Evolutionary conservation across 768 basidiomycete genomes (phyloP).

Genomic region (Serendipita vermifera): DNA sequence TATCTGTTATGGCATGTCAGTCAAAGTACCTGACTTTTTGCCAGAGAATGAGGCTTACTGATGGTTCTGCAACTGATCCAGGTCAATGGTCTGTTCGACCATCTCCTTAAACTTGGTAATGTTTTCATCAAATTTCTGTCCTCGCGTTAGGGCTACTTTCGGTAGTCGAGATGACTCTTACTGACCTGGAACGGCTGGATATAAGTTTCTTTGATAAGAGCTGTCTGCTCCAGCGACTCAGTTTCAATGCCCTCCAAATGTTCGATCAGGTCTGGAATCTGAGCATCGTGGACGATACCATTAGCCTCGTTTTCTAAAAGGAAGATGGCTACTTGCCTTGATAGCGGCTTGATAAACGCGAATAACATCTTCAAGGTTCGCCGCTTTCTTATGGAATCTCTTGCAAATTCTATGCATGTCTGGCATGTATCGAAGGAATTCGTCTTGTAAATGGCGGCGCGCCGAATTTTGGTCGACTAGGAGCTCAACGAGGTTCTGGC

Average conservation of each 20-base stretch:
- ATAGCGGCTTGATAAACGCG: constrained; percentile 87
- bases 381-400: constrained; percentile 71
- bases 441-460: constrained; percentile 64
- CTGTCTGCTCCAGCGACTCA: constrained; percentile 30
- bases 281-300: neutral
- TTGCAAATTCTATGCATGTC: constrained; percentile 88
- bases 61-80: constrained; percentile 46
- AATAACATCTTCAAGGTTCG: constrained; percentile 87
- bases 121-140: constrained; percentile 47
- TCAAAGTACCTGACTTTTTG: neutral
- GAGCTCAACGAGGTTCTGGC: constrained; percentile 77
- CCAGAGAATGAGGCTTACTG: neutral
- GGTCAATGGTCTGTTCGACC: constrained; percentile 92
- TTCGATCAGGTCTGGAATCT: constrained; percentile 68
- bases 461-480: constrained; percentile 69
- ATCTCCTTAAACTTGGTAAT: constrained; percentile 78
- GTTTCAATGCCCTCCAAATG: constrained; percentile 40
- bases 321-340: constrained; percentile 36
- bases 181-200: constrained; percentile 46
- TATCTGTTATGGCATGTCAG: constrained; percentile 58
- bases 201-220: constrained; percentile 57
- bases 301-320: neutral
- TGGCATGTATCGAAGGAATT: constrained; percentile 81
- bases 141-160: neutral
- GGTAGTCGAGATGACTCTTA: neutral